Conservation (phyloP, 2,329 filamentous ascomycete genomes). For the Colletotrichum sp. region DNA sequence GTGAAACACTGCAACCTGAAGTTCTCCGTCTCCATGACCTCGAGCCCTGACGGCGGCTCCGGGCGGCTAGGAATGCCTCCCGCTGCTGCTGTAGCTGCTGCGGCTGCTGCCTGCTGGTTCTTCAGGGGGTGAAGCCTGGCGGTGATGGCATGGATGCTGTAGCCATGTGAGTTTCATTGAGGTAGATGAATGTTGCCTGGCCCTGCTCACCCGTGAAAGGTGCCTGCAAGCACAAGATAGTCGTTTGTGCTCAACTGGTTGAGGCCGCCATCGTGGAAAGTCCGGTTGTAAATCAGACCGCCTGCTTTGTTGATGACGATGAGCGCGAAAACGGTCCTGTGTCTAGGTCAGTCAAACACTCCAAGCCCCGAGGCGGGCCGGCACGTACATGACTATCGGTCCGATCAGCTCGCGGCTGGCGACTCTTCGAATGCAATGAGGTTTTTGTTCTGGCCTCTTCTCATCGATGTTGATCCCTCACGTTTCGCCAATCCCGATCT, state of each 20-base stretch:
- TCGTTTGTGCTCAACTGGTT: slow-evolving; percentile 93
- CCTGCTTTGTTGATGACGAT: slow-evolving; percentile 99
- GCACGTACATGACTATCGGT: slow-evolving; percentile 1
- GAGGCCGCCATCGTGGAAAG: slow-evolving; percentile 84
- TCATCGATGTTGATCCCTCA: background rate
- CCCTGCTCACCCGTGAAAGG: slow-evolving; percentile 84
- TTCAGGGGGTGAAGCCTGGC: slow-evolving; percentile 64
- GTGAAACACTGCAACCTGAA: slow-evolving; percentile 97
- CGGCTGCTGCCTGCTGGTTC: slow-evolving; percentile 37
- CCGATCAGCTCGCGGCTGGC: background rate
- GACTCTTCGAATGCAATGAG: background rate
- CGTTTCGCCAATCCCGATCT: background rate
- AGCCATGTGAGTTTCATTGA: slow-evolving; percentile 7
- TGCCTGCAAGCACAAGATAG: slow-evolving; percentile 94
- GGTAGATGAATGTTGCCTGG: slow-evolving; percentile 27
- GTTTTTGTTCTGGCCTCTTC: background rate
- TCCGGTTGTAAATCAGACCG: slow-evolving; percentile 93
- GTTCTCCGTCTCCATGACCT: slow-evolving; percentile 91
- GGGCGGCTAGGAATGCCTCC: slow-evolving; percentile 49
- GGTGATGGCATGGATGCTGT: slow-evolving; percentile 73
- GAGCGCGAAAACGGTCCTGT: slow-evolving; percentile 91
- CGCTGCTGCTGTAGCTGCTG: slow-evolving; percentile 31
- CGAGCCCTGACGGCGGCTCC: slow-evolving; percentile 76
- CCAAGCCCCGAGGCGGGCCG: background rate
- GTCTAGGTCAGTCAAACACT: background rate